phyloP scores from a whole-genome alignment of 2,329 filamentous ascomycete species.

The Meredithiella fracta region DNA sequence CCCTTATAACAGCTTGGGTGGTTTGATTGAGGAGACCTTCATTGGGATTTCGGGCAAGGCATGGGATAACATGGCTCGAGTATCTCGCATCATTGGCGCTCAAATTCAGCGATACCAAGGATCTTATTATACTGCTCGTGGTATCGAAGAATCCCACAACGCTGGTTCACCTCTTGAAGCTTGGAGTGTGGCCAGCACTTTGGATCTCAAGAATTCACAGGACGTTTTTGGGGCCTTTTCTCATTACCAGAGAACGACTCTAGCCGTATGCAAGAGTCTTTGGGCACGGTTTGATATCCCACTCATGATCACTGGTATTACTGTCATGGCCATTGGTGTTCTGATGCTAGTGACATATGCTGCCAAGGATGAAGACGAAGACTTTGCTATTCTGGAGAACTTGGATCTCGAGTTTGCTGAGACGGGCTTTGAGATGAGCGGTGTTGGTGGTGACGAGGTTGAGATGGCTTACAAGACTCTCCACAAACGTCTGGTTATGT shows the following conservation, averaged over 20 bases:
- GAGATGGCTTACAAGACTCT: slow-evolving; percentile 22
- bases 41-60: slow-evolving; percentile 50
- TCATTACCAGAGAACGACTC: slow-evolving; percentile 61
- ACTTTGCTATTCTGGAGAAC: slow-evolving; percentile 37
- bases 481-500: slow-evolving; percentile 24
- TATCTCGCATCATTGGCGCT: slow-evolving; percentile 61
- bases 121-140: slow-evolving; percentile 60
- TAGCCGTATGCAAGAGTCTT: slow-evolving; percentile 62
- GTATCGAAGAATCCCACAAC: slow-evolving; percentile 44
- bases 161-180: slow-evolving; percentile 25
- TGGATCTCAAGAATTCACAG: slow-evolving; percentile 24
- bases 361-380: slow-evolving; percentile 38
- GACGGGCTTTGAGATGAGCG: slow-evolving; percentile 37
- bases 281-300: slow-evolving; percentile 87
- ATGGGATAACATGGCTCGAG: slow-evolving; percentile 61
- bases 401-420: slow-evolving; percentile 43
- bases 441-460: slow-evolving; percentile 18
- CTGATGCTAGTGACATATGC: slow-evolving; percentile 58
- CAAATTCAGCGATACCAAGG: slow-evolving; percentile 81
- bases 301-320: slow-evolving; percentile 69
- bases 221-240: slow-evolving; percentile 43
- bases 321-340: slow-evolving; percentile 52
- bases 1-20: slow-evolving; percentile 88
- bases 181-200: slow-evolving; percentile 31
- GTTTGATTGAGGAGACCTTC: slow-evolving; percentile 89